Evolutionary conservation across 768 basidiomycete species (phyloP).

Genomic region (Amanita rubescens): DNA sequence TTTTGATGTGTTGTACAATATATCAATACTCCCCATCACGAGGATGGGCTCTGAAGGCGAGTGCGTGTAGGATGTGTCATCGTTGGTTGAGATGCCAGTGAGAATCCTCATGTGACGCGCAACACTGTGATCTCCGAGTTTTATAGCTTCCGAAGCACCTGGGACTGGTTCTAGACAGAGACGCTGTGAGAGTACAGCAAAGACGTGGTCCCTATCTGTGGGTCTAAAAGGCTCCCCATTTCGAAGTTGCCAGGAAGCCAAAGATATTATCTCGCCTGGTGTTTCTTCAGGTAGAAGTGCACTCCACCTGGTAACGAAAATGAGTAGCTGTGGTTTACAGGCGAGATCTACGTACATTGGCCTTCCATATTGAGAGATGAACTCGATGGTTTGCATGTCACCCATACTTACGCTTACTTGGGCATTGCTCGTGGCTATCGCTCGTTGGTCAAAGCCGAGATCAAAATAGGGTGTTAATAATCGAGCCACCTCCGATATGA

Average conservation of each 20-base stretch:
- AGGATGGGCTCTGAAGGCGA: conserved; percentile 14
- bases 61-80: conserved; percentile 7
- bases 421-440: neutral
- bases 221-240: neutral
- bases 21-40: conserved; percentile 7
- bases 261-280: neutral
- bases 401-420: neutral
- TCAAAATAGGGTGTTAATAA: conserved; percentile 11
- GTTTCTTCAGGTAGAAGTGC: neutral
- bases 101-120: conserved; percentile 14
- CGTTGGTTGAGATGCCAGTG: conserved; percentile 10
- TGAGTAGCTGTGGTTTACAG: neutral
- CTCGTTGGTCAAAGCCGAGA: conserved; percentile 13
- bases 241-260: neutral
- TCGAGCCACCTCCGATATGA: conserved; percentile 4
- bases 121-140: conserved; percentile 13
- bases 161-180: conserved; percentile 13
- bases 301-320: neutral
- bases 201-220: neutral
- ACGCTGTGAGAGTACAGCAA: conserved; percentile 15
- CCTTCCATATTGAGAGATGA: conserved; percentile 5
- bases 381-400: conserved; percentile 1
- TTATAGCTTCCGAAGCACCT: conserved; percentile 6
- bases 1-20: conserved; percentile 3
- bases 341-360: conserved; percentile 6